These are phyloP conservation scores for Umbellularia californica DNA, from an alignment of 164 flowering plant species.

Conservation along the genomic window DNA sequence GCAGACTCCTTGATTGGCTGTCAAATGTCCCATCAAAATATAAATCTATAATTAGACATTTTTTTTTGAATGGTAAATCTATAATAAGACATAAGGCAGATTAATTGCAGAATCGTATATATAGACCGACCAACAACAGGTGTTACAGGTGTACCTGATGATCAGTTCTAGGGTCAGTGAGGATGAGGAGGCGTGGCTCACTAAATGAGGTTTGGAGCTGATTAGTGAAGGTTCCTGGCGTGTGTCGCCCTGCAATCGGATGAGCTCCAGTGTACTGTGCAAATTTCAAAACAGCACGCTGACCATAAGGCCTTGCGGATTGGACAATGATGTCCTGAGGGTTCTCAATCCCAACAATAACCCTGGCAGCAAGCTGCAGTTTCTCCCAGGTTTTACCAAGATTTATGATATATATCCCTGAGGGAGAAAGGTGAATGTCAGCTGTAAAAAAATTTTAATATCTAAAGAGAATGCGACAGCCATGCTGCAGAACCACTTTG, in stretches of 20 bases:
- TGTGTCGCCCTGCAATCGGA: slow-evolving; percentile 86
- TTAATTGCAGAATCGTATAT: neutral
- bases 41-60: neutral
- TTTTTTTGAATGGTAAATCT: neutral
- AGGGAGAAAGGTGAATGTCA: slow-evolving; percentile 1
- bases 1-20: slow-evolving; percentile 94
- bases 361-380: slow-evolving; percentile 78
- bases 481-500: neutral
- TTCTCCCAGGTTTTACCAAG: slow-evolving; percentile 90
- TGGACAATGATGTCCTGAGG: slow-evolving; percentile 88
- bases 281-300: slow-evolving; percentile 81
- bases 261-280: slow-evolving; percentile 75
- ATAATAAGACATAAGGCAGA: neutral
- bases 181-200: slow-evolving; percentile 81
- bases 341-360: slow-evolving; percentile 79
- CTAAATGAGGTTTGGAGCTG: slow-evolving; percentile 78
- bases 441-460: neutral
- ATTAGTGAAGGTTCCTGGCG: slow-evolving; percentile 89
- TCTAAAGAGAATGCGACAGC: neutral
- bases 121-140: neutral
- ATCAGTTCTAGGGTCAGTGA: slow-evolving; percentile 78
- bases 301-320: slow-evolving; percentile 93
- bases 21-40: neutral
- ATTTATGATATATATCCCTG: slow-evolving; percentile 76
- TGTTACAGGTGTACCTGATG: slow-evolving; percentile 27